Percentiles rank a stretch among this genome's conserved stretches.
phyloP scores from a whole-genome alignment of 208 protist species.

The Leishmania mexicana region DNA sequence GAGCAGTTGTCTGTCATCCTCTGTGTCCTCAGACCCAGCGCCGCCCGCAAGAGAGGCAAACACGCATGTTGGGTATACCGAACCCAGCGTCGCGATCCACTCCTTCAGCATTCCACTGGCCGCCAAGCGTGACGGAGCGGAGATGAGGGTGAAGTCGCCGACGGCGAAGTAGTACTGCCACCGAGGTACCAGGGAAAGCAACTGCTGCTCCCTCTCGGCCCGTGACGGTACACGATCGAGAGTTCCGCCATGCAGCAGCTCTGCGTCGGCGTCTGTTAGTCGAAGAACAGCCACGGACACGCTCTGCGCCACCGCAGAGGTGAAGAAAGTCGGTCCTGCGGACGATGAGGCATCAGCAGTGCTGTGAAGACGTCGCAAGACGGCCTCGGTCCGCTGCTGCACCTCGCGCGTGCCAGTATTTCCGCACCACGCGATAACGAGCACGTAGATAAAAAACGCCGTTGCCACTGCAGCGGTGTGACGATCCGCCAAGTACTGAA shows the following conservation, averaged over 20 bases:
- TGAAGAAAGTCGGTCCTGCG: neutral
- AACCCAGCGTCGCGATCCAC: conserved; percentile 8
- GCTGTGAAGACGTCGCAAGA: neutral
- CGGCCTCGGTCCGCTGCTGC: conserved; percentile 1
- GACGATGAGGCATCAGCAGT: neutral
- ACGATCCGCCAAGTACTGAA: conserved; percentile 24
- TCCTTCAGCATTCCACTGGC: neutral
- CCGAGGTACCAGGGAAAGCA: conserved; percentile 4
- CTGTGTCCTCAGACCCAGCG: neutral
- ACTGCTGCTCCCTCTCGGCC: neutral
- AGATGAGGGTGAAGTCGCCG: conserved; percentile 19
- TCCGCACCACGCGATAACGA: conserved; percentile 13
- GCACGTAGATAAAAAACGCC: conserved; percentile 18
- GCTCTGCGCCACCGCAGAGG: neutral
- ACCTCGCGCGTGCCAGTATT: conserved; percentile 6
- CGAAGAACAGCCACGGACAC: conserved; percentile 8
- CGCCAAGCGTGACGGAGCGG: neutral
- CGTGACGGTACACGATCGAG: neutral
- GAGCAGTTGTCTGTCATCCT: neutral
- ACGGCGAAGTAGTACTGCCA: conserved; percentile 21
- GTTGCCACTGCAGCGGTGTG: conserved; percentile 17
- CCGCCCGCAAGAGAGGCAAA: neutral
- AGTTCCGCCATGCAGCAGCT: conserved; percentile 18
- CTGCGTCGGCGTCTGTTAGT: conserved; percentile 14
- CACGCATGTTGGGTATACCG: conserved; percentile 8